Evolutionary conservation across 2,329 filamentous ascomycete genomes (phyloP).

Genomic region (Dactylellina drechsleri): DNA sequence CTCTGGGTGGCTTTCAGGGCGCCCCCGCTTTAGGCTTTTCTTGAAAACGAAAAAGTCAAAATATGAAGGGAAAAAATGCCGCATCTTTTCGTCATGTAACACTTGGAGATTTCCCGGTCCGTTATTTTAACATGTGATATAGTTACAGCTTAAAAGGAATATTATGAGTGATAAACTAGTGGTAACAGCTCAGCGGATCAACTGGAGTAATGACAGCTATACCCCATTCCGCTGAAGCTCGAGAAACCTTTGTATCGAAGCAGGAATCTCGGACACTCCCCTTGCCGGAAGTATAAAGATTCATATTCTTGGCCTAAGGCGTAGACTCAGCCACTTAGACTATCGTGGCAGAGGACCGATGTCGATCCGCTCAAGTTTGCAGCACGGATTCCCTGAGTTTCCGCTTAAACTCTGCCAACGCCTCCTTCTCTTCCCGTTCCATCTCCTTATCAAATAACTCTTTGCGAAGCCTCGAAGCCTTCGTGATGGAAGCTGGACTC

Average conservation of each 20-base stretch:
- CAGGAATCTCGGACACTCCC: too few relatives aligned
- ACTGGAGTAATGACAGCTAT: background rate
- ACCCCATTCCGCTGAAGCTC: background rate
- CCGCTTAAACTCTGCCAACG: conserved; percentile 53
- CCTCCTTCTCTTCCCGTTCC: conserved; percentile 41
- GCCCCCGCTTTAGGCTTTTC: background rate
- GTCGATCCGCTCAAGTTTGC: conserved; percentile 18
- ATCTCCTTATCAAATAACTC: conserved; percentile 53
- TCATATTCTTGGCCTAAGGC: background rate
- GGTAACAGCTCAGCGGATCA: conserved; percentile 4
- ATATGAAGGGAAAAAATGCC: conserved; percentile 37
- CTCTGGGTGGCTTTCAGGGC: conserved; percentile 34
- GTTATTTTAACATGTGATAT: conserved; percentile 5
- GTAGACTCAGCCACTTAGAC: background rate
- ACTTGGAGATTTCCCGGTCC: background rate
- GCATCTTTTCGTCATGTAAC: conserved; percentile 27
- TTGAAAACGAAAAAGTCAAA: too few relatives aligned
- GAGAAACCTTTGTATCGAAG: too few relatives aligned
- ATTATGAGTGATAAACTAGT: conserved; percentile 38
- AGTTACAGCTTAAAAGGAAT: background rate
- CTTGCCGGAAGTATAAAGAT: background rate
- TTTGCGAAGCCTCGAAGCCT: conserved; percentile 38
- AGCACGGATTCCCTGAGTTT: conserved; percentile 51
- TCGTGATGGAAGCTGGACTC: conserved; percentile 39
- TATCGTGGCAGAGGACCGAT: background rate